A percentile compares a stretch with the other conserved stretches of the same genome.
Evolutionary conservation across 768 basidiomycete species (phyloP).

Genomic region (Suillus subaureus): DNA sequence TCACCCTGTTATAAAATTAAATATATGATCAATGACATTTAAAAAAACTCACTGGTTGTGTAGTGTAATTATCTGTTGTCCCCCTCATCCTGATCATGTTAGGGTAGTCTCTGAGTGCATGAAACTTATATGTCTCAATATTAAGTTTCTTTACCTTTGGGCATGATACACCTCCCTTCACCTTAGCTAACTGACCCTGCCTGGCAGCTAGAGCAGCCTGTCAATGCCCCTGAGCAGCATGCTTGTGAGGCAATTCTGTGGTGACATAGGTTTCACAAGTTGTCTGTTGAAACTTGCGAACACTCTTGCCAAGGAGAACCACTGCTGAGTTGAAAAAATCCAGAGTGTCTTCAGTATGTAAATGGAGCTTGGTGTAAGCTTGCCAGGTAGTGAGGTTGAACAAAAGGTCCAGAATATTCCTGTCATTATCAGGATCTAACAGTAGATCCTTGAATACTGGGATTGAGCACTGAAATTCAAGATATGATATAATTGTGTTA

Average conservation of each 20-base stretch:
- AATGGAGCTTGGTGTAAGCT: slow-evolving; percentile 35
- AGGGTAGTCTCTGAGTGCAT: neutral
- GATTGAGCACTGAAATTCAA: slow-evolving; percentile 30
- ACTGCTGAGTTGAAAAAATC: slow-evolving; percentile 23
- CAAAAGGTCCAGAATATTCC: slow-evolving; percentile 25
- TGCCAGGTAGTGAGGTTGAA: slow-evolving; percentile 37
- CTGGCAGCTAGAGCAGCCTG: slow-evolving; percentile 2
- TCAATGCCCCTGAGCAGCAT: slow-evolving; percentile 23
- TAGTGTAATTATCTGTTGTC: slow-evolving; percentile 15
- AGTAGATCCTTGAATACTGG: slow-evolving; percentile 42
- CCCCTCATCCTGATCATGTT: neutral
- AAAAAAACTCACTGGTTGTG: slow-evolving; percentile 18
- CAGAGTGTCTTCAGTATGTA: slow-evolving; percentile 29
- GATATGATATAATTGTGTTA: too few species aligned
- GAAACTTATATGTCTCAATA: neutral
- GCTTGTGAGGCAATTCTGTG: slow-evolving; percentile 31
- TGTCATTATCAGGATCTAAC: slow-evolving; percentile 15
- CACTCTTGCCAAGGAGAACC: slow-evolving; percentile 19
- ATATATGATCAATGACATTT: too few species aligned
- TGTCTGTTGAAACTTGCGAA: slow-evolving; percentile 24
- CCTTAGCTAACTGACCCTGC: neutral
- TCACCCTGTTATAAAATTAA: too few species aligned
- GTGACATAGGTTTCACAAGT: slow-evolving; percentile 29
- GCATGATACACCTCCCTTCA: neutral
- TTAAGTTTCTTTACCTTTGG: slow-evolving; percentile 7